Percentiles rank a stretch among this genome's conserved stretches.
Conservation (phyloP, 2,329 filamentous ascomycete genomes). For the Cladophialophora immunda region DNA sequence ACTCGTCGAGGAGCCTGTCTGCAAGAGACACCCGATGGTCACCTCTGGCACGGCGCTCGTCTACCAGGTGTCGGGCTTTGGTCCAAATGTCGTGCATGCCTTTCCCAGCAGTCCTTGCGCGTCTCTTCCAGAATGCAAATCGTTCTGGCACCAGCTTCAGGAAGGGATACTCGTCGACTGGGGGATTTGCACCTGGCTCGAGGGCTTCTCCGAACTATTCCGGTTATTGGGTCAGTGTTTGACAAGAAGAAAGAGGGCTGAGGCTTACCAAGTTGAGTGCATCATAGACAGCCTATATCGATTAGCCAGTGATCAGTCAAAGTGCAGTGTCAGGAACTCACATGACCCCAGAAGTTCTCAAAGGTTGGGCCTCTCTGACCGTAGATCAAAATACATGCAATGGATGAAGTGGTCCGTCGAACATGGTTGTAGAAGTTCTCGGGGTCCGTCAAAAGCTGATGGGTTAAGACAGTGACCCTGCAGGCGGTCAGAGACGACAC, state of each 20-base stretch:
- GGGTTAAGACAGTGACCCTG: slow-evolving; percentile 15
- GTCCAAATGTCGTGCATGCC: slow-evolving; percentile 31
- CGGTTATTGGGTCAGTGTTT: too few species aligned
- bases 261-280: too few species aligned
- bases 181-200: slow-evolving; percentile 35
- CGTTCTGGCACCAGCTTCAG: slow-evolving; percentile 32
- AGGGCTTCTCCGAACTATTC: too few species aligned
- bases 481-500: not conserved
- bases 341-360: slow-evolving; percentile 26
- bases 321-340: slow-evolving; percentile 8
- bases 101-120: slow-evolving; percentile 19
- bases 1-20: slow-evolving; percentile 21
- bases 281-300: too few species aligned
- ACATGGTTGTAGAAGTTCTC: slow-evolving; percentile 33
- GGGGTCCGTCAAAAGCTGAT: slow-evolving; percentile 30
- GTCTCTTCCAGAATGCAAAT: slow-evolving; percentile 23
- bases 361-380: slow-evolving; percentile 27
- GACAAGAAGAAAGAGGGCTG: too few species aligned
- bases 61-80: slow-evolving; percentile 16
- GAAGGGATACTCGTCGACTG: slow-evolving; percentile 37
- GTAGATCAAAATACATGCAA: slow-evolving; percentile 34
- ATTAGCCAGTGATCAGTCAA: too few species aligned
- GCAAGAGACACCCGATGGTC: slow-evolving; percentile 19
- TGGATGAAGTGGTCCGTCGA: slow-evolving; percentile 34
- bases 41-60: slow-evolving; percentile 15